Conservation (phyloP, 2,329 filamentous ascomycete species). For the Penicillium brevicompactum region DNA sequence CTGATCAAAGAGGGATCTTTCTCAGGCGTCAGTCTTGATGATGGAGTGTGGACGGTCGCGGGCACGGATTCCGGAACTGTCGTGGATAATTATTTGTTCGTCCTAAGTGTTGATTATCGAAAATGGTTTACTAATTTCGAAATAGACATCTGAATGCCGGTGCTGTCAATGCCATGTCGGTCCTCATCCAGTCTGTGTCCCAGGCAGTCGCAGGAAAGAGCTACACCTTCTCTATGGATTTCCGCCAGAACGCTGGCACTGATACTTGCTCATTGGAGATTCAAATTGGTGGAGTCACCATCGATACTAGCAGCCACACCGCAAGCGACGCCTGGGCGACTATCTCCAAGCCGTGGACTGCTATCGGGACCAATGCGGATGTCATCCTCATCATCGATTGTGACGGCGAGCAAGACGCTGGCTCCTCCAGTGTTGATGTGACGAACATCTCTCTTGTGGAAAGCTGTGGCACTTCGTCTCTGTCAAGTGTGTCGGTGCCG, state of each 20-base stretch:
- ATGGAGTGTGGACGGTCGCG: neutral
- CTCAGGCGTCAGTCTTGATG: neutral
- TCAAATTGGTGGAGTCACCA: neutral
- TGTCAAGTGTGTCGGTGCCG: neutral
- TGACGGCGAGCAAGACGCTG: neutral
- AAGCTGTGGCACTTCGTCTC: neutral
- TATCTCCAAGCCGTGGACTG: constrained; percentile 1
- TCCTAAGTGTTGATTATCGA: neutral
- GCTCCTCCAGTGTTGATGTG: neutral
- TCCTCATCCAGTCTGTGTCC: neutral
- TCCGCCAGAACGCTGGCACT: neutral
- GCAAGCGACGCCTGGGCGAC: neutral
- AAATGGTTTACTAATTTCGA: neutral
- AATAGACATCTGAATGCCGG: neutral
- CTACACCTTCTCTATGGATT: constrained; percentile 3
- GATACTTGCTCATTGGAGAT: neutral
- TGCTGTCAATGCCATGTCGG: neutral
- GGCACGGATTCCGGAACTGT: neutral
- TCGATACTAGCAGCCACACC: neutral
- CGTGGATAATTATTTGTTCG: constrained; percentile 1
- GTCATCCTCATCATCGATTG: neutral
- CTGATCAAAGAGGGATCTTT: constrained; percentile 1
- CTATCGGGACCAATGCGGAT: neutral
- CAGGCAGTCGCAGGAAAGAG: neutral
- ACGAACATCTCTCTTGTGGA: neutral